Percentiles rank a stretch among this genome's conserved stretches.
Conservation (phyloP, 768 basidiomycete species). For the Royoungia palumana region DNA sequence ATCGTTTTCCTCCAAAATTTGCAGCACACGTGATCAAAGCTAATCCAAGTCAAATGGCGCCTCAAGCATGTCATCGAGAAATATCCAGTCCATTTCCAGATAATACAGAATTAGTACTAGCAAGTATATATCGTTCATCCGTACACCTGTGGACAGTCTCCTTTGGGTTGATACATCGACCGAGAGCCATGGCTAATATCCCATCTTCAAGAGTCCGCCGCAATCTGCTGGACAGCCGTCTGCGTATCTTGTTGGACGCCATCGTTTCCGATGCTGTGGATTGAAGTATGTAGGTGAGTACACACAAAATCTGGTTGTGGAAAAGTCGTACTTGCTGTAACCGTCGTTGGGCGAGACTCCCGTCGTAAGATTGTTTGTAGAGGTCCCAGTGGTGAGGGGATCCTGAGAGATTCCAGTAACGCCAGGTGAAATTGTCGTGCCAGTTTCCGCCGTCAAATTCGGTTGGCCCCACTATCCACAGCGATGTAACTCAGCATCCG, state of each 20-base stretch:
- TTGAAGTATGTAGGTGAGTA: conserved; percentile 1
- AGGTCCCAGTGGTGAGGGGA: conserved; percentile 32
- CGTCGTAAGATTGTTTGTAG: conserved; percentile 33
- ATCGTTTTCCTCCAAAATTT: too few species aligned
- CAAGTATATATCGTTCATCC: neutral
- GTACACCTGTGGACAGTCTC: neutral
- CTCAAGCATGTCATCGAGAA: neutral
- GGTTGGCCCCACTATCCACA: conserved; percentile 52
- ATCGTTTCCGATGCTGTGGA: conserved; percentile 28
- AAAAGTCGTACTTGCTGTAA: conserved; percentile 40
- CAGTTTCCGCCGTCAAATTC: conserved; percentile 44
- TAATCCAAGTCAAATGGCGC: too few species aligned
- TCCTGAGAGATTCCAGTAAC: conserved; percentile 28
- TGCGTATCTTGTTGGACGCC: conserved; percentile 31
- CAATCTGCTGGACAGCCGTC: conserved; percentile 36
- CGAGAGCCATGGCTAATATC: neutral
- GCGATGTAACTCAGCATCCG: conserved; percentile 9
- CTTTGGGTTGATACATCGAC: neutral
- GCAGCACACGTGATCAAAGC: conserved; percentile 14
- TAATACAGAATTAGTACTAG: too few species aligned
- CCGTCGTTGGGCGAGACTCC: conserved; percentile 66
- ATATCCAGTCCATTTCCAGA: neutral
- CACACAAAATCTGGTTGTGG: neutral
- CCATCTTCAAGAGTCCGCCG: conserved; percentile 20
- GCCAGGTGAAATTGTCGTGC: conserved; percentile 41